Evolutionary conservation across 2,329 filamentous ascomycete genomes (phyloP), one percentile per base, ranked within the genome.

Genomic region (Colletotrichum cereale): DNA sequence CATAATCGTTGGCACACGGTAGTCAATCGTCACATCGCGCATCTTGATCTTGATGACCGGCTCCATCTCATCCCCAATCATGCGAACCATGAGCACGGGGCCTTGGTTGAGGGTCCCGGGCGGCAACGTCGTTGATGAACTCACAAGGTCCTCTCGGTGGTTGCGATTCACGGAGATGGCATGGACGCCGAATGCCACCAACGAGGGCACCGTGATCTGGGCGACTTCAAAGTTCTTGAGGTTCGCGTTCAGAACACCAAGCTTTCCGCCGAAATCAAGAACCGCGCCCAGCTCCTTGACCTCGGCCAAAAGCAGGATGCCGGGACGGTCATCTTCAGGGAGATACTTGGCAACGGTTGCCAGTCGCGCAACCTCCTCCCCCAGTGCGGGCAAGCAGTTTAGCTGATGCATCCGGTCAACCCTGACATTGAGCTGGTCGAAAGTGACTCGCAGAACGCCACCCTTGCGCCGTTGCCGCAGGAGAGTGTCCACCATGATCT

Each of bases 21-120:
- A 99, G 79, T 99, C 97, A n/a, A 94, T 81, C 71, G 90, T 92
- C 5, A 97, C 76, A 73, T 97, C 95, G 80, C 93, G 93, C 52
- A 98, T 83, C 79, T 97, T 97, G 69, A 98, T 80, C 79, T 97
- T 97, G 75, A 98, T 85, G 8, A 94, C 91, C 0, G 97, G 96
- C 74, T 98, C 96, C 82, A 97, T 93, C 79, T 98, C 96, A 78
- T 98, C 95, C 0, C 94, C 94, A 74, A 99, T 93, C 83, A 97
- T 93, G 61, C 96, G 89, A 71, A 93, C 89, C 91, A 97, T 97
- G 64, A 98, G 80, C 74, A 95, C 93, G 1, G 83, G 82, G 5
- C 79, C 78, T 24, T 75, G 67, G 26, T 26, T 66, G 29, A 72
- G 61, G 31, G 67, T 66, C 21, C 70, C 70, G 8, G 70, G 67